These are phyloP conservation scores for Ottelia alismoides DNA, from an alignment of 106 monocot species.

Conservation along the genomic window DNA sequence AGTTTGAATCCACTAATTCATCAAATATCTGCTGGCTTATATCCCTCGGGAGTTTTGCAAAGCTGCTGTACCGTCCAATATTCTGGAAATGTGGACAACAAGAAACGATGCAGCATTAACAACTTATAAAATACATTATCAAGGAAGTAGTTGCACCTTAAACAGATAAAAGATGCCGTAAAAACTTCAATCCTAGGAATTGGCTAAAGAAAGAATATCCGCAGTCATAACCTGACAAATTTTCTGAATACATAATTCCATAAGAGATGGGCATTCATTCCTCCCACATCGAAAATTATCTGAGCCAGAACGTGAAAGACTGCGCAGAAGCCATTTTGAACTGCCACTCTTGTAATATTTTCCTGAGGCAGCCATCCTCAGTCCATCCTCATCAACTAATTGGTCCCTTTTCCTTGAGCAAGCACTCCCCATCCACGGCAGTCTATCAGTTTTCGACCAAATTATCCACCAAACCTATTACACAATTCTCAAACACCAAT, in stretches of 20 bases:
- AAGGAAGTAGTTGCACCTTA: not conserved
- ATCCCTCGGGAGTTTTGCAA: constrained; percentile 89
- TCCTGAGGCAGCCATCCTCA: constrained; percentile 13
- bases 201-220: not conserved
- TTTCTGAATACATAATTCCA: constrained; percentile 73
- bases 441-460: too few relatives aligned
- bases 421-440: constrained; percentile 95
- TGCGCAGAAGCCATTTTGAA: constrained; percentile 63
- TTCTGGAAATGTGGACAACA: constrained; percentile 72
- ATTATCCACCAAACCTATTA: too few relatives aligned
- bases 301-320: constrained; percentile 43
- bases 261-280: constrained; percentile 52
- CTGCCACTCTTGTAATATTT: constrained; percentile 68
- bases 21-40: constrained; percentile 95
- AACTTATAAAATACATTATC: not conserved
- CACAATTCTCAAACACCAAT: too few relatives aligned
- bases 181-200: not conserved
- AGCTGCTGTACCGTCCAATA: constrained; percentile 58
- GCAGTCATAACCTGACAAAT: constrained; percentile 49
- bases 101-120: too few relatives aligned
- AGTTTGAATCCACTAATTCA: constrained; percentile 58
- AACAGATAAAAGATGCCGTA: not conserved
- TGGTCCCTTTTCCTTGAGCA: constrained; percentile 85
- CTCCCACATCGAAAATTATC: constrained; percentile 11
- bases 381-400: constrained; percentile 30